These are phyloP conservation scores for Aspergillus floridensis DNA, from an alignment of 2,329 filamentous ascomycete species.

Conservation along the genomic window DNA sequence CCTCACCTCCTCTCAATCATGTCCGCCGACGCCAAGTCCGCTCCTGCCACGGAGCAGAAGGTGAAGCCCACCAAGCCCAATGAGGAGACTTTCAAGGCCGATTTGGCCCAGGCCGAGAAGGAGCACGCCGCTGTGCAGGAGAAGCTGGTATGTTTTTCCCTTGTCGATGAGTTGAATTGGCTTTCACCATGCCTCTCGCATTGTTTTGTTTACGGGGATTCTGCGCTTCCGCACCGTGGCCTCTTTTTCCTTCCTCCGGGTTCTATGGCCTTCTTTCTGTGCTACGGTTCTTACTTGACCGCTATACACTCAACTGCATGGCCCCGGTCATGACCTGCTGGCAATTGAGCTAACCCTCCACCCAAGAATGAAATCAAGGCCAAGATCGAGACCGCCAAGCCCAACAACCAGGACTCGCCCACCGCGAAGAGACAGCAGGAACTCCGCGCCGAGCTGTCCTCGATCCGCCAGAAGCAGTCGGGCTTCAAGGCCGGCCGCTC, in stretches of 20 bases:
- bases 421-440: constrained; percentile 80
- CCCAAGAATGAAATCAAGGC: constrained; percentile 80
- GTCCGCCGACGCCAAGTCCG: constrained; percentile 32
- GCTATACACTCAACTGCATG: background rate
- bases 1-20: constrained; percentile 23
- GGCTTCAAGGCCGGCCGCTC: constrained; percentile 79
- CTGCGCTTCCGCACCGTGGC: background rate
- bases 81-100: constrained; percentile 77
- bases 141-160: constrained; percentile 51
- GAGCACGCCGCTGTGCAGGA: constrained; percentile 76
- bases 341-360: constrained; percentile 16
- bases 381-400: constrained; percentile 80
- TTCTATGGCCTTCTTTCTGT: background rate
- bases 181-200: constrained; percentile 3
- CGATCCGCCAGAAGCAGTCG: constrained; percentile 83
- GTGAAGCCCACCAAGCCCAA: constrained; percentile 80
- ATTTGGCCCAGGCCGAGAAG: constrained; percentile 79
- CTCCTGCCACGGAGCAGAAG: constrained; percentile 39
- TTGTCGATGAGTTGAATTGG: constrained; percentile 4
- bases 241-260: background rate
- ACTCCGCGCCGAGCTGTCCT: constrained; percentile 74
- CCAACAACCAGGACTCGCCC: constrained; percentile 79
- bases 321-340: background rate
- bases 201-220: constrained; percentile 3
- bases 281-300: background rate